A percentile compares a stretch with the other conserved stretches of the same genome.
Conservation (phyloP, 768 basidiomycete genomes). For the Lactifluus echinatus region DNA sequence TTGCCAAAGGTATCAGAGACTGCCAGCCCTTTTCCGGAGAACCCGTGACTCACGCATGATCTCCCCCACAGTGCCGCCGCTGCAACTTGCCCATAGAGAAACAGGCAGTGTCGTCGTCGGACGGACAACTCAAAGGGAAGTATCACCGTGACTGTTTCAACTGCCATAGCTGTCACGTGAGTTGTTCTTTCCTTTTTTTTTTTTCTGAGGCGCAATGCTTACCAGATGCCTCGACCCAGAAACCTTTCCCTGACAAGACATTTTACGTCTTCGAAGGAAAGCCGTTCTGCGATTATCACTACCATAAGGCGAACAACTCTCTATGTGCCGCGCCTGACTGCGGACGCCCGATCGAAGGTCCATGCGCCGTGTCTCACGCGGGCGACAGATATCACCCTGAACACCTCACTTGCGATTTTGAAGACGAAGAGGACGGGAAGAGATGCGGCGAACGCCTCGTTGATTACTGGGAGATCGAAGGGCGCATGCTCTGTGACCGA, state of each 20-base stretch:
- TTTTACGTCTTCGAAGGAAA: slow-evolving; percentile 91
- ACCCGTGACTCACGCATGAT: slow-evolving; percentile 10
- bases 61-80: slow-evolving; percentile 59
- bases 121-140: slow-evolving; percentile 93
- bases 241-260: slow-evolving; percentile 84
- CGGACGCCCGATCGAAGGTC: slow-evolving; percentile 86
- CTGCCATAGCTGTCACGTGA: slow-evolving; percentile 72
- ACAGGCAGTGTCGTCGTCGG: slow-evolving; percentile 81
- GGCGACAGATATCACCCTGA: slow-evolving; percentile 83
- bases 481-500: slow-evolving; percentile 77
- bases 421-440: slow-evolving; percentile 26
- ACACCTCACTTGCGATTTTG: slow-evolving; percentile 75
- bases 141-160: slow-evolving; percentile 91
- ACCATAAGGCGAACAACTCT: slow-evolving; percentile 86
- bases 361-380: slow-evolving; percentile 79
- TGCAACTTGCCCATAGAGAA: slow-evolving; percentile 85
- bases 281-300: slow-evolving; percentile 87
- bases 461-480: slow-evolving; percentile 88
- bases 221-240: slow-evolving; percentile 31
- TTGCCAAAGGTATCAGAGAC: slow-evolving; percentile 56
- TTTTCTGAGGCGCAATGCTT: slow-evolving; percentile 3
- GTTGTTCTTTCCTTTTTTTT: slow-evolving; percentile 19
- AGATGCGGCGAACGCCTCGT: slow-evolving; percentile 48
- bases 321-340: slow-evolving; percentile 74
- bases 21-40: not conserved